Percentiles rank a stretch among this genome's conserved stretches.
Conservation (phyloP, 2,329 filamentous ascomycete genomes). For the Peltaster fructicola region DNA sequence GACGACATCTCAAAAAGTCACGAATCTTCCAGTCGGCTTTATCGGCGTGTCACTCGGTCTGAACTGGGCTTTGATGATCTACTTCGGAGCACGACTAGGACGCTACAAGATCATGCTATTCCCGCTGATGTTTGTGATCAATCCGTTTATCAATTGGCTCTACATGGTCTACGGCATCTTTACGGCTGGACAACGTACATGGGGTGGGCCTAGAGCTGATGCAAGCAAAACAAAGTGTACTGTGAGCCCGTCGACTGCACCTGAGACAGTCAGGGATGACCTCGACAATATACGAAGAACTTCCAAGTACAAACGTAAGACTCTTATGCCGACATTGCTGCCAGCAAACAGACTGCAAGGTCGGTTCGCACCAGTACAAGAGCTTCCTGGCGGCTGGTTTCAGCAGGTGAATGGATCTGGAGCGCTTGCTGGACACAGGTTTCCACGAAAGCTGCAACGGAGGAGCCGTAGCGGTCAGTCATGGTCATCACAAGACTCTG, state of each 20-base stretch:
- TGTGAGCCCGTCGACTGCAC: too few species aligned
- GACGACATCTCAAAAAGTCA: slow-evolving; percentile 62
- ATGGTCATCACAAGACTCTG: slow-evolving; percentile 34
- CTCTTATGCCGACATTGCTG: slow-evolving; percentile 38
- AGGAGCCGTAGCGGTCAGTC: slow-evolving; percentile 28
- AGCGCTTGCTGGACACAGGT: slow-evolving; percentile 35
- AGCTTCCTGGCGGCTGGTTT: slow-evolving; percentile 51
- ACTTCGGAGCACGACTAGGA: slow-evolving; percentile 73
- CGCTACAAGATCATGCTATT: slow-evolving; percentile 92
- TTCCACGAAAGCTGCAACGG: slow-evolving; percentile 20
- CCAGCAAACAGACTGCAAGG: slow-evolving; percentile 62
- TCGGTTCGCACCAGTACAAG: slow-evolving; percentile 55
- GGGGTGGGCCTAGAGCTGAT: slow-evolving; percentile 85
- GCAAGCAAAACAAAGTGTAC: slow-evolving; percentile 60
- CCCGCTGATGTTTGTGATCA: slow-evolving; percentile 84
- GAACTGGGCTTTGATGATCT: slow-evolving; percentile 92
- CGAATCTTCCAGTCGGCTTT: slow-evolving; percentile 76
- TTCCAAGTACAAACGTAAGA: slow-evolving; percentile 37
- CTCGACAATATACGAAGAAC: slow-evolving; percentile 79
- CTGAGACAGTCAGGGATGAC: slow-evolving; percentile 76
- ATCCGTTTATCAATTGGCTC: slow-evolving; percentile 95
- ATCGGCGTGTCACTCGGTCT: slow-evolving; percentile 82
- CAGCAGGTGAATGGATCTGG: slow-evolving; percentile 51
- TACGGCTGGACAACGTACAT: slow-evolving; percentile 83
- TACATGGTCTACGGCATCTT: slow-evolving; percentile 98